phyloP scores from a whole-genome alignment of 257 asterid species.

The Salvia rosmarinus region DNA sequence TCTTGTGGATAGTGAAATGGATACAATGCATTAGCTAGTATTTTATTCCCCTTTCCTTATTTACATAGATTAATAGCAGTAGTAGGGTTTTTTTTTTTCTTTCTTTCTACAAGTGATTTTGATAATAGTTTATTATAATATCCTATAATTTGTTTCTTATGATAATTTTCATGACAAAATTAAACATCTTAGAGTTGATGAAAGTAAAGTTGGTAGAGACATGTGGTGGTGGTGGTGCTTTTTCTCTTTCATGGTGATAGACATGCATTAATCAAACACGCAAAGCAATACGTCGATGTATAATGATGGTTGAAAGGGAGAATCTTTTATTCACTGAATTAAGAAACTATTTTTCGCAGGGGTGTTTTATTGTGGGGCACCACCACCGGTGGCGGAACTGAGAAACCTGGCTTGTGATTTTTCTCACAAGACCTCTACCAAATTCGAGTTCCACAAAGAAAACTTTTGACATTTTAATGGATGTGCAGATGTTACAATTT shows the following conservation, averaged over 20 bases:
- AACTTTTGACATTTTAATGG: slow-evolving; percentile 54
- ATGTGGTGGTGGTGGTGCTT: slow-evolving; percentile 26
- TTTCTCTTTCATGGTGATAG: background rate
- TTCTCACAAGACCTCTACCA: slow-evolving; percentile 72
- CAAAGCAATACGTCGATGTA: background rate
- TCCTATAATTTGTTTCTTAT: background rate
- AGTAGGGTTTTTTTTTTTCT: no score
- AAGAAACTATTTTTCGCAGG: slow-evolving; percentile 69
- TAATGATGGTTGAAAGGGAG: background rate
- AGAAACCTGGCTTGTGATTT: slow-evolving; percentile 70
- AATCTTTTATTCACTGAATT: background rate
- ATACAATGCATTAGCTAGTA: no score
- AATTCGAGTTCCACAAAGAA: slow-evolving; percentile 88
- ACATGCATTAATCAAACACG: slow-evolving; percentile 20
- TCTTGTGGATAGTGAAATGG: no score
- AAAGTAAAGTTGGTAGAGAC: slow-evolving; percentile 29
- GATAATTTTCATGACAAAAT: background rate
- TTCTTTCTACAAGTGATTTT: background rate
- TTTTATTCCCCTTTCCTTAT: no score
- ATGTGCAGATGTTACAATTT: slow-evolving; percentile 26
- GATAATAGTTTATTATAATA: background rate
- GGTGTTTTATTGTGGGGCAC: slow-evolving; percentile 94
- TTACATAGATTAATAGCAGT: background rate
- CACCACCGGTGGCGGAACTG: slow-evolving; percentile 69
- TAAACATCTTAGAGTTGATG: slow-evolving; percentile 7